Percentiles rank a stretch among this genome's conserved stretches.
phyloP scores from a whole-genome alignment of 1,284 basidiomycete genomes.

The Cryptococcus wingfieldii region DNA sequence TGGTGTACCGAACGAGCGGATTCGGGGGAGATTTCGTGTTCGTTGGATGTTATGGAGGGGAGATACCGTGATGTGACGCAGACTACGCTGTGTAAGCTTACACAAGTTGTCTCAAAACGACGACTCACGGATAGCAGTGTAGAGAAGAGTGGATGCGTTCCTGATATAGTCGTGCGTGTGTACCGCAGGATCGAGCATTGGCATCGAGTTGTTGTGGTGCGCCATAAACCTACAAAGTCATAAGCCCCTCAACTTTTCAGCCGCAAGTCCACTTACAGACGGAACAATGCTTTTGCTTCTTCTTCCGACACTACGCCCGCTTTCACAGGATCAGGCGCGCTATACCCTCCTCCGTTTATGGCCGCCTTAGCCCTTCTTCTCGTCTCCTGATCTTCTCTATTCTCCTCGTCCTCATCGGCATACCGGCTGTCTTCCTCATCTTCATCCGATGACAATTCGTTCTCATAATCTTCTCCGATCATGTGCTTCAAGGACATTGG shows the following conservation, averaged over 20 bases:
- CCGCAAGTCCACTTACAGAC: conserved; percentile 18
- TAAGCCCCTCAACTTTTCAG: not conserved
- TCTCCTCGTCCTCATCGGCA: not conserved
- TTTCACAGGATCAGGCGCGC: conserved; percentile 27
- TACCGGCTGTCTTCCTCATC: not conserved
- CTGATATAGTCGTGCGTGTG: conserved; percentile 32
- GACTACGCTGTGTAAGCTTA: conserved; percentile 9
- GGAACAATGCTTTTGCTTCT: conserved; percentile 29
- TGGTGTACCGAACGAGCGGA: conserved; percentile 30
- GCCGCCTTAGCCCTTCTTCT: conserved; percentile 1
- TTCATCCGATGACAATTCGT: conserved; percentile 20
- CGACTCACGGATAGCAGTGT: conserved; percentile 31
- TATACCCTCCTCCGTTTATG: conserved; percentile 5
- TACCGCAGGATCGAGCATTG: conserved; percentile 26
- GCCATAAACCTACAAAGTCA: conserved; percentile 21
- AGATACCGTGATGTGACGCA: conserved; percentile 33
- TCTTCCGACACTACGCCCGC: conserved; percentile 24
- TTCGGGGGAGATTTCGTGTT: conserved; percentile 14
- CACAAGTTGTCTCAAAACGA: not conserved
- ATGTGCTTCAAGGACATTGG: conserved; percentile 14
- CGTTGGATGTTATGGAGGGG: conserved; percentile 1
- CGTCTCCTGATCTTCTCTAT: not conserved
- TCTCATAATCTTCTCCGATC: conserved; percentile 15
- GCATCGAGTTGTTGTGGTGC: conserved; percentile 26
- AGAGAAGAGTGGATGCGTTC: conserved; percentile 28